Base-by-base conservation (phyloP, 768 basidiomycete species). In the Lactarius indigo region DNA sequence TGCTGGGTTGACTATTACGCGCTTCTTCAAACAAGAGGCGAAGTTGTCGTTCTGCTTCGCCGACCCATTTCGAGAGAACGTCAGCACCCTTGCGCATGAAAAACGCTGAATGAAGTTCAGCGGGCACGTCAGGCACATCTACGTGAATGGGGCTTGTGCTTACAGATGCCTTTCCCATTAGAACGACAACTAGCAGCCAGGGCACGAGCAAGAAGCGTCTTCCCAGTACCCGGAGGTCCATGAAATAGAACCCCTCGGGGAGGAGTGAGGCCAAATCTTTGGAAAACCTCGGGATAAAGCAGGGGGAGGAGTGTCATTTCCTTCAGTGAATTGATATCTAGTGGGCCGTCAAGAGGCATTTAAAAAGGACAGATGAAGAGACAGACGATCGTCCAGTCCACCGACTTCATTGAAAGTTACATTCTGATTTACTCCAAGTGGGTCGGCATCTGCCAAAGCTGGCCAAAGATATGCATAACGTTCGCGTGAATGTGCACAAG, bases 61-160 rank as follows among this genome's bases (percentile, higher is more conserved):
- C 97, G 15, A 99, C 97, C 96, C 96, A 99, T 79, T 99, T 99
- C 8, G 94, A 96, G 33, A 98, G 82, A 71, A 92, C 93, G 77
- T 99, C 97, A 39, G 97, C 97, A 23, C 97, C 97, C 79, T 99
- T 99, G 58, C 97, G 90, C 97, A 99, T 98, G 83, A 96, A 99
- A 81, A 99, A 99, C 2, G 97, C 95, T 96, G 70, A 0, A 18
- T 15, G 31, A 26, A 50, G 35, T 62, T 23, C 23, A 61, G 54
- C 5, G 37, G n/a, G 52, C 12, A 56, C 12, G 30, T 30, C 5
- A 37, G n/a, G 52, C 12, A 56, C 12, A 28, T 30, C n/a, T 47
- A 1, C 39, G 47, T 65, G 57, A 56, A 39, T 31, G 57, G 28
- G 15, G n/a, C n/a, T 57, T 26, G 13, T 7, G 13, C 92, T 59